These are phyloP conservation scores for Phallus indusiatus DNA, from an alignment of 768 basidiomycete genomes.

Conservation along the genomic window DNA sequence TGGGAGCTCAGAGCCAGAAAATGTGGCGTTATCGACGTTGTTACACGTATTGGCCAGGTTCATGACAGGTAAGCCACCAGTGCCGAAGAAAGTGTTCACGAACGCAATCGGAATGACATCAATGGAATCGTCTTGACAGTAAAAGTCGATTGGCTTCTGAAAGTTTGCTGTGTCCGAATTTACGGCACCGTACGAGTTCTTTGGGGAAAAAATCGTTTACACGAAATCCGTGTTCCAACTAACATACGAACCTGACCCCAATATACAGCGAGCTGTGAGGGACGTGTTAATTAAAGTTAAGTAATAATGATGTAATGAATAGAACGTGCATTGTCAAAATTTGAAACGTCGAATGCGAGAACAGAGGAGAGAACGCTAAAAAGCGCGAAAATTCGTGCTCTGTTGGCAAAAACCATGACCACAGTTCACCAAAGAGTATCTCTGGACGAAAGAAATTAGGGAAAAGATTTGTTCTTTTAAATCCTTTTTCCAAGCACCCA, in stretches of 20 bases:
- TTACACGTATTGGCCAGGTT: slow-evolving; percentile 71
- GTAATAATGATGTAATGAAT: not conserved
- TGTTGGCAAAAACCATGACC: not conserved
- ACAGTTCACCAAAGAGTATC: not conserved
- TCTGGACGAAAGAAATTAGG: not conserved
- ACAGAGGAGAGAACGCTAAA: not conserved
- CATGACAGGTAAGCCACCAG: slow-evolving; percentile 51
- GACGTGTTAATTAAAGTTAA: not conserved
- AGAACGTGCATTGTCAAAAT: not conserved
- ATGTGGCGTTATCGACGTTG: slow-evolving; percentile 41
- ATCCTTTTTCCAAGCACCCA: not conserved
- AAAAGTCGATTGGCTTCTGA: slow-evolving; percentile 53
- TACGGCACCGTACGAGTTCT: slow-evolving; percentile 62
- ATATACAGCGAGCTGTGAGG: slow-evolving; percentile 45
- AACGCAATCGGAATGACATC: slow-evolving; percentile 68
- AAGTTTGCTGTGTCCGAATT: slow-evolving; percentile 42
- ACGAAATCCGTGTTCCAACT: not conserved
- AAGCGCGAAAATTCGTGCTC: not conserved
- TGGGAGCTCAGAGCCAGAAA: slow-evolving; percentile 52
- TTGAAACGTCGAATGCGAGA: not conserved
- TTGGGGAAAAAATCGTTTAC: slow-evolving; percentile 13
- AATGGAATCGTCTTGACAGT: slow-evolving; percentile 59
- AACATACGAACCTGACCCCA: slow-evolving; percentile 8
- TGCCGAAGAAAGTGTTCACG: slow-evolving; percentile 53
- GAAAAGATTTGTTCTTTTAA: not conserved